Base-by-base conservation (phyloP, 2,329 filamentous ascomycete genomes). In the Colletotrichum orchidophilum region DNA sequence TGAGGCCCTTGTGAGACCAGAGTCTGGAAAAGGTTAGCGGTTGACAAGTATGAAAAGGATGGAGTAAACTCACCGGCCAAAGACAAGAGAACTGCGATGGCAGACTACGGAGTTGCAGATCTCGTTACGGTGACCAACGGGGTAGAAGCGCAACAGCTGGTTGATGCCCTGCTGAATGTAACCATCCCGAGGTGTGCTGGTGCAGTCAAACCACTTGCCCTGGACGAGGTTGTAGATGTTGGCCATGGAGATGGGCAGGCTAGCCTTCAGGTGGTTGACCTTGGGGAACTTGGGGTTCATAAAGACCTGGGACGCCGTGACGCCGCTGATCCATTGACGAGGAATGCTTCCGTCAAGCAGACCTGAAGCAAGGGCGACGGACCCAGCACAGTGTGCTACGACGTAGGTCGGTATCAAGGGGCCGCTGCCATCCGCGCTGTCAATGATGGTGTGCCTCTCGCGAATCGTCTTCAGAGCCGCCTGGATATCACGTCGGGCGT, bases 1-100 rank as follows among this genome's bases (percentile, higher is more conserved):
- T 92, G 26, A 92, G 84, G 76, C 92, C 91, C 3, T 75, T 77
- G 78, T 93, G 91, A 74, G 86, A 89, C 90, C 90, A 93, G 78
- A 72, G 70, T 11, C 70, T 72, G 18, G 3, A 8, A 1, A n/a
- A 18, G 11, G n/a, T 58, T 26, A 63, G 50, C n/a, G 1, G 21
- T 18, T 15, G 18, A 21, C 1, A 2, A 31, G 11, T 13, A 12
- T 12, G 7, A 12, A 6, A 35, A 3, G 1, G n/a, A 7, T 9
- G 3, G 9, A 1, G 8, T 11, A 5, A 15, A 61, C 66, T 70
- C 84, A 88, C 73, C 88, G 86, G 39, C 90, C 90, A 73, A 91
- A 92, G 9, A 88, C 85, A 21, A 92, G 80, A 5, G 85, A 85
- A 64, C 84, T 83, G 12, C 91, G 86, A 79, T 92, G 90, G 80